Evolutionary conservation across 768 basidiomycete genomes (phyloP), one percentile per base, ranked within the genome.

Genomic region (Podaxis mareebaensis): DNA sequence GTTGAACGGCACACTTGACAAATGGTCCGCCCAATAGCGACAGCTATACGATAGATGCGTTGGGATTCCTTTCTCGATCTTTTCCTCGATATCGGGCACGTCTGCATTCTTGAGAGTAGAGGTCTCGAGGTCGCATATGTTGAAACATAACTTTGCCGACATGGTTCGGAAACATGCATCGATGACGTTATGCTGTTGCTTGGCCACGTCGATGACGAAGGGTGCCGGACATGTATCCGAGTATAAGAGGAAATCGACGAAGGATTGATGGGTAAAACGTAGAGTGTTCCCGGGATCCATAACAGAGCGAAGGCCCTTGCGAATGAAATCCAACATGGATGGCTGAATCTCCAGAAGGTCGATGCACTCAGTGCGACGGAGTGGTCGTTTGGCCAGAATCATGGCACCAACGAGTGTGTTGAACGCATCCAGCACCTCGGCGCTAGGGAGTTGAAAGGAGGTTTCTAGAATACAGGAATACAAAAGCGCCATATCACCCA

Each of bases 41-140:
- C 70, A 73, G 6, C 73, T 63, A 67, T 77, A 78, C 2, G 58
- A 64, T 17, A 78, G 58, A 56, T 72, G 64, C 7, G 62, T 30
- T 1, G 72, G 61, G 42, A 77, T 74, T 49, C 60, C 60, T 15
- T 65, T 56, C 39, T 68, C 38, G 10, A 73, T 65, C 12, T 68
- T 68, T 0, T 28, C 11, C 22, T 64, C 46, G 7, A 77, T 64
- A 60, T 73, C 68, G 0, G 55, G 59, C 17, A 76, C 59, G 20
- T 77, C 69, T 15, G 52, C 38, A 60, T 79, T 76, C 8, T 42
- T 65, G 4, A 67, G 22, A 58, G 73, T 70, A 2, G 77, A 78
- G 12, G 69, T 71, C 36, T 69, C 64, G 6, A 79, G 58, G 5
- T 71, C 33, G 64, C 72, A 75, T 28, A 79, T 76, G 60, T 79